Evolutionary conservation across 108 stramenopile genomes (phyloP).

Genomic region (Hondaea fermentalgiana): DNA sequence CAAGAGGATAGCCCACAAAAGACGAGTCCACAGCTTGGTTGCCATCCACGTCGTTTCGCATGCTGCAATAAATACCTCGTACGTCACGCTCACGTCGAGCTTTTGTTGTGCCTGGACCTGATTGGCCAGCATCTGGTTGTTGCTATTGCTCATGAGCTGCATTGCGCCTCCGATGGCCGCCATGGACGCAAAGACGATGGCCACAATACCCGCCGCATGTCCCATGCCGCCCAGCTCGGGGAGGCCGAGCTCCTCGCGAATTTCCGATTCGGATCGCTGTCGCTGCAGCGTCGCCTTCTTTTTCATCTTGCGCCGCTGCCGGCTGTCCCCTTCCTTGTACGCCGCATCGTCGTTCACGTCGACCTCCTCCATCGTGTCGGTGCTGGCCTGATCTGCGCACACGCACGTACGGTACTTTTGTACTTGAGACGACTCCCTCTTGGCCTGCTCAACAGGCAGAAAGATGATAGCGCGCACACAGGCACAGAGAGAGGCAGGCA

Average conservation of each 20-base stretch:
- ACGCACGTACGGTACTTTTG: no score
- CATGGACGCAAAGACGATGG: background rate
- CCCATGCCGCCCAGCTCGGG: background rate
- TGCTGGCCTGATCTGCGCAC: no score
- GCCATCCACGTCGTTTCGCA: conserved; percentile 11
- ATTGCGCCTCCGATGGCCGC: background rate
- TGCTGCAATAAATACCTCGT: background rate
- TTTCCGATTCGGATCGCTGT: background rate
- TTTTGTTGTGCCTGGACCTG: background rate
- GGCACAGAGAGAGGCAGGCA: no score
- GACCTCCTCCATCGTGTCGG: background rate
- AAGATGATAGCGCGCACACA: no score
- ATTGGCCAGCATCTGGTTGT: background rate
- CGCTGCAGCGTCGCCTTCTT: background rate
- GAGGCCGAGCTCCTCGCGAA: conserved; percentile 7
- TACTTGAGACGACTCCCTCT: no score
- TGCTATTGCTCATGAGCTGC: background rate
- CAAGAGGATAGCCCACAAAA: background rate
- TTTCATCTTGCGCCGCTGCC: background rate
- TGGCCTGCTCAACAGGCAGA: no score
- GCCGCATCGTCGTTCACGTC: background rate
- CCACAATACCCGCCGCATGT: background rate
- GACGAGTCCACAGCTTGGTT: background rate
- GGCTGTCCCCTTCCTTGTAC: background rate
- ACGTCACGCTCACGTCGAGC: background rate